phyloP scores from a whole-genome alignment of 1,139 yeast genomes.

The Pneumocystis murina region DNA sequence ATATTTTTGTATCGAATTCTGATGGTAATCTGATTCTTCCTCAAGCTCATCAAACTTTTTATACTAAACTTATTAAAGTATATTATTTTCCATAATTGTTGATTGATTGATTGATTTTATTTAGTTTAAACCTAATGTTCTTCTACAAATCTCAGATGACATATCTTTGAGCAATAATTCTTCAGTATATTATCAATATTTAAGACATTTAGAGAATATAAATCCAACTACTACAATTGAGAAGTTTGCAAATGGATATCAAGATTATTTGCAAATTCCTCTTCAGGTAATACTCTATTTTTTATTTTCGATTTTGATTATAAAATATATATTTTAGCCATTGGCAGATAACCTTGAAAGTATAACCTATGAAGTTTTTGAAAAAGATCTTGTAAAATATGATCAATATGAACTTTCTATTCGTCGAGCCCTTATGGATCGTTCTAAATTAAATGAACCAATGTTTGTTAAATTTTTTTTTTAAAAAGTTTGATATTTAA shows the following conservation, averaged over 20 bases:
- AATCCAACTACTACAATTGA: slow-evolving; percentile 25
- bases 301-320: neutral
- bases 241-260: slow-evolving; percentile 24
- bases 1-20: slow-evolving; percentile 40
- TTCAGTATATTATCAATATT: slow-evolving; percentile 35
- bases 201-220: slow-evolving; percentile 34
- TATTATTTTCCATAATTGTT: neutral
- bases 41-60: slow-evolving; percentile 36
- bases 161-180: slow-evolving; percentile 27
- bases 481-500: neutral
- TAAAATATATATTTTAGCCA: slow-evolving; percentile 32
- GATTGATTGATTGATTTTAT: slow-evolving; percentile 1
- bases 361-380: slow-evolving; percentile 52
- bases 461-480: neutral
- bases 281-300: slow-evolving; percentile 24
- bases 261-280: slow-evolving; percentile 40
- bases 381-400: slow-evolving; percentile 54
- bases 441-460: slow-evolving; percentile 9
- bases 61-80: slow-evolving; percentile 1
- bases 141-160: slow-evolving; percentile 23
- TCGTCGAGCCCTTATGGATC: slow-evolving; percentile 37
- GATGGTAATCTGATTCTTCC: slow-evolving; percentile 48
- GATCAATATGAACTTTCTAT: slow-evolving; percentile 54
- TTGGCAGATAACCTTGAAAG: slow-evolving; percentile 40
- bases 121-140: slow-evolving; percentile 21